Conservation (phyloP, 805 yeast species). For the Pichia rugopelliculosa region DNA sequence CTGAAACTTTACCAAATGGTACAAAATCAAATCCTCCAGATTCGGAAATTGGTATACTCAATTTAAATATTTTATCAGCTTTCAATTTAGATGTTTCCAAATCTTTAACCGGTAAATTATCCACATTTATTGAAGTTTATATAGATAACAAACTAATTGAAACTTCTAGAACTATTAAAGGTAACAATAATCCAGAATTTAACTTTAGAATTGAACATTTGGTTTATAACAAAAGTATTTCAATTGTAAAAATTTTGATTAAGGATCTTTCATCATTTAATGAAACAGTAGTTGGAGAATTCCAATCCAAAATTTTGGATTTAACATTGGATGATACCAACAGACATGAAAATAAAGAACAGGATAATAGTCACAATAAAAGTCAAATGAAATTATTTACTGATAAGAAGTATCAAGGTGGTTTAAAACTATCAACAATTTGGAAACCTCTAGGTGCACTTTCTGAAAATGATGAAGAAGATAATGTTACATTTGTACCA, state of each 20-base stretch:
- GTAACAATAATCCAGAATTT: conserved; percentile 70
- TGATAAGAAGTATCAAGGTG: conserved; percentile 40
- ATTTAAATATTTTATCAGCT: conserved; percentile 54
- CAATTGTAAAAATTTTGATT: conserved; percentile 48
- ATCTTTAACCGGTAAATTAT: conserved; percentile 44
- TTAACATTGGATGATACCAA: conserved; percentile 30
- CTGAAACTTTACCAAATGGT: conserved; percentile 39
- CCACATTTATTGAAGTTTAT: conserved; percentile 64
- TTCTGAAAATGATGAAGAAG: conserved; percentile 36
- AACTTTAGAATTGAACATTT: conserved; percentile 55
- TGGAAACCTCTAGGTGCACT: conserved; percentile 68
- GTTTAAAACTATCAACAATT: conserved; percentile 44
- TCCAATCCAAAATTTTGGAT: conserved; percentile 45
- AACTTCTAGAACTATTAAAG: conserved; percentile 53
- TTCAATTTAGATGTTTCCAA: conserved; percentile 45
- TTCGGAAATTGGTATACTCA: conserved; percentile 69
- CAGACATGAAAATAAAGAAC: conserved; percentile 41
- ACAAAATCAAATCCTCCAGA: conserved; percentile 43
- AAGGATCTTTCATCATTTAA: conserved; percentile 51
- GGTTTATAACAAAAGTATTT: conserved; percentile 50
- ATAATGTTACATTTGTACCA: conserved; percentile 38
- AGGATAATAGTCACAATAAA: conserved; percentile 42
- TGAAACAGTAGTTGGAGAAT: conserved; percentile 46
- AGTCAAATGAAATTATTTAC: conserved; percentile 35
- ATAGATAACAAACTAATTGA: conserved; percentile 50